Evolutionary conservation across 345 rosid genomes (phyloP), one percentile per base, ranked within the genome.

Genomic region (Acer yangbiense): DNA sequence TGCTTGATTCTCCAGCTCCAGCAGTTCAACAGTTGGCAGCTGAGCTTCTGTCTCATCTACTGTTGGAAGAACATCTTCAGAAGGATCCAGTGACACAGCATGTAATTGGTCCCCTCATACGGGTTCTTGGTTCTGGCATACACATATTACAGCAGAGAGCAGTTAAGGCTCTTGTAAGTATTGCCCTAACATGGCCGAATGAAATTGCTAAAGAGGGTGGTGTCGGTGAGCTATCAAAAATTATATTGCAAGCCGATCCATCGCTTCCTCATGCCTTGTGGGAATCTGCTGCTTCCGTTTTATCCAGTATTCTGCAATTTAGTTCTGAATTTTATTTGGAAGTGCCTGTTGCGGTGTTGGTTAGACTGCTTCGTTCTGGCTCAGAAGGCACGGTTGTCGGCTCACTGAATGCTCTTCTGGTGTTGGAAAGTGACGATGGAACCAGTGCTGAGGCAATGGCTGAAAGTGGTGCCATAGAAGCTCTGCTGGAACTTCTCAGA

Each of bases 401-500:
- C 64, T 94, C 99, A 17, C 73, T 97, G 77, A 94, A 97, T 86
- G 91, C 99, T 75, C 98, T 94, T 86, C 87, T 97, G 77, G 98
- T 97, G 75, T 83, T 97, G 84, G 99, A 94, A 89, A 94, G 97
- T 68, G 98, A 94, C 55, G 98, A 97, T 71, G 96, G 94, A 73
- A 90, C 97, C 62, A 94, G 98, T 78, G 99, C 98, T 1, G 98
- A 92, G 85, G 96, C 99, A 57, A 94, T 97, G 99, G 98, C 99
- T 67, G 98, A 92, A 84, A 93, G 98, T 76, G 99, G 98, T 73
- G 98, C 99, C 67, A 87, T 97, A 79, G 98, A 94, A 89, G 98
- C 97, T 83, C 93, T 97, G 65, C 85, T 97, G 85, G 99, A 93
- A 87, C 97, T 97, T 81, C 88, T 97, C 46, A 90, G 99, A 78